Evolutionary conservation across 2,329 filamentous ascomycete species (phyloP).

Genomic region (Diaporthe citriasiana): DNA sequence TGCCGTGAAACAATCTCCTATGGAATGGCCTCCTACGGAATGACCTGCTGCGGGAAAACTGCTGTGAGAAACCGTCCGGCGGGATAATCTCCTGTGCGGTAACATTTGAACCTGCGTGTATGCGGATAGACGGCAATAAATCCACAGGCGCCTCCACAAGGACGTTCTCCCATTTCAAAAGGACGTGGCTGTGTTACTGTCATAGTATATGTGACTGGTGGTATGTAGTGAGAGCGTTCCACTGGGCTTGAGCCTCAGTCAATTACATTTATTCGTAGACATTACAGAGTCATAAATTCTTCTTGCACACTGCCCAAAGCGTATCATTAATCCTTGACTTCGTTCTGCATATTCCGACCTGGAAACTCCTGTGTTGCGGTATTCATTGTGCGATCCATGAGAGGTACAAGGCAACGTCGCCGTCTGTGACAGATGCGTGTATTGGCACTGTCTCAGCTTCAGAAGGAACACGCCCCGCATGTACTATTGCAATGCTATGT

Average conservation of each 20-base stretch:
- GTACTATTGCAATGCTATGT: background rate
- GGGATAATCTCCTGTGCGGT: too few species aligned
- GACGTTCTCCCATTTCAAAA: too few species aligned
- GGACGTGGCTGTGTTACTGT: too few species aligned
- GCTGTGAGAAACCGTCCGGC: too few species aligned
- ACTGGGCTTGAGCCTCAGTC: background rate
- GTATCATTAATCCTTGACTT: background rate
- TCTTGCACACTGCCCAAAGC: background rate
- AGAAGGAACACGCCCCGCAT: background rate
- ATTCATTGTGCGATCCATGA: constrained; percentile 19
- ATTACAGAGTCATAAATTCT: background rate
- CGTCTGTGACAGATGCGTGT: background rate
- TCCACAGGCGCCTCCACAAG: too few species aligned
- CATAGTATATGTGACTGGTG: too few species aligned
- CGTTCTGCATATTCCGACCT: background rate
- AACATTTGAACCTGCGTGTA: too few species aligned
- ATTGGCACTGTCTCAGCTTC: background rate
- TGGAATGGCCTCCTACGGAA: background rate
- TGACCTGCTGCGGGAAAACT: too few species aligned
- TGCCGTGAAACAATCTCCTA: background rate
- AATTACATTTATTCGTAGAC: constrained; percentile 3
- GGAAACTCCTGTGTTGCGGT: background rate
- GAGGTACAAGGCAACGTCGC: constrained; percentile 7
- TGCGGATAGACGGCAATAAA: too few species aligned
- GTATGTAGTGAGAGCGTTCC: background rate